Percentiles rank a stretch among this genome's conserved stretches.
Conservation (phyloP, 495 filamentous ascomycete species). For the Annulohypoxylon nitens region DNA sequence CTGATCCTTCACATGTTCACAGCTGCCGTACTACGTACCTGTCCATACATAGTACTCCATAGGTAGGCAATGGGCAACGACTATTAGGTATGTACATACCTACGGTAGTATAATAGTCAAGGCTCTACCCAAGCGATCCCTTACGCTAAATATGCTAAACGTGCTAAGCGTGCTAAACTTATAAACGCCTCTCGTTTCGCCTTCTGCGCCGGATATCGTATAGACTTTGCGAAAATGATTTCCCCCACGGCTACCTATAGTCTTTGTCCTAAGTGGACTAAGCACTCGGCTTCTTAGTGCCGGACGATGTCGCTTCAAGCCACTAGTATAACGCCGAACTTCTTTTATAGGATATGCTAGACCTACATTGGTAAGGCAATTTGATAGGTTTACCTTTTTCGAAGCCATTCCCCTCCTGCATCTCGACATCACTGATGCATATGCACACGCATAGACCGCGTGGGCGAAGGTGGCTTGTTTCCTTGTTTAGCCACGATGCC, state of each 20-base stretch:
- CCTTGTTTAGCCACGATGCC: conserved; percentile 48
- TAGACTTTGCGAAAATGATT: not conserved
- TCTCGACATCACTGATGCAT: conserved; percentile 47
- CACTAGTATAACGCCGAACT: conserved; percentile 33
- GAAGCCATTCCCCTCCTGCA: conserved; percentile 43
- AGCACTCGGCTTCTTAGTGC: conserved; percentile 12
- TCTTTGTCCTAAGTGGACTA: conserved; percentile 8
- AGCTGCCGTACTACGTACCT: conserved; percentile 1
- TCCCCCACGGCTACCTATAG: conserved; percentile 2
- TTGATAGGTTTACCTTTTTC: conserved; percentile 26
- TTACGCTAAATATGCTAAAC: conserved; percentile 10
- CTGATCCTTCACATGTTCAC: conserved; percentile 41
- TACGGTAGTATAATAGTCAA: not conserved
- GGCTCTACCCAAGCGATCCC: conserved; percentile 23
- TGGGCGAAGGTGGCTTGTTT: conserved; percentile 48
- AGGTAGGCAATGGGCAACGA: not conserved
- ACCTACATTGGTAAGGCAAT: conserved; percentile 10
- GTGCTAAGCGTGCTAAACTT: conserved; percentile 8
- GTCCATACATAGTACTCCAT: too few species aligned
- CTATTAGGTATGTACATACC: conserved; percentile 13
- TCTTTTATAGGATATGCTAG: conserved; percentile 17
- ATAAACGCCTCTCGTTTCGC: conserved; percentile 21
- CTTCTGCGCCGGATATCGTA: conserved; percentile 3
- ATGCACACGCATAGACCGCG: conserved; percentile 21
- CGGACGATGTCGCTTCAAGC: conserved; percentile 14